Evolutionary conservation across 208 protist species (phyloP).

Genomic region (Trypanosoma scelopori): DNA sequence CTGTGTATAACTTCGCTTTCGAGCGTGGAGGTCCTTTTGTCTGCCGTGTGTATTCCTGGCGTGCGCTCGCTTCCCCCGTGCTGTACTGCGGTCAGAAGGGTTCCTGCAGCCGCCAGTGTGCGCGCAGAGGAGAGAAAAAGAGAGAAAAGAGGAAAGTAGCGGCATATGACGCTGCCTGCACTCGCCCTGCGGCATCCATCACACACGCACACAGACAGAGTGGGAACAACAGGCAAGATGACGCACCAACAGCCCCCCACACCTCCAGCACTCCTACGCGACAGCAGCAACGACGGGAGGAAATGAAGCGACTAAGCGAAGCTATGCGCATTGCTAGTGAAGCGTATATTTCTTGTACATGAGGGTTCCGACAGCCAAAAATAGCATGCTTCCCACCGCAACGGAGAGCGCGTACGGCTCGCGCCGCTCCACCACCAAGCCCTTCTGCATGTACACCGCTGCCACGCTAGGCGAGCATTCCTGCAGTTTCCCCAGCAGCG

Average conservation of each 20-base stretch:
- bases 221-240: not conserved
- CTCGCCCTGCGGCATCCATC: too few relatives aligned
- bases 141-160: too few relatives aligned
- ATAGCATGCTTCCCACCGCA: not conserved
- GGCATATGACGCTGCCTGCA: too few relatives aligned
- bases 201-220: too few relatives aligned
- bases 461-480: constrained; percentile 2
- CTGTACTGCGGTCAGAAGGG: too few relatives aligned
- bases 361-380: constrained; percentile 4
- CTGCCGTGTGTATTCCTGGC: too few relatives aligned
- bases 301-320: constrained; percentile 8
- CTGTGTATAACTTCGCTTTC: too few relatives aligned
- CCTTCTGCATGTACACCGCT: constrained; percentile 1
- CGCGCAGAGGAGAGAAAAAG: too few relatives aligned
- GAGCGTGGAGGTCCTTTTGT: too few relatives aligned
- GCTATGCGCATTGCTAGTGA: not conserved
- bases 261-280: not conserved
- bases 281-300: not conserved
- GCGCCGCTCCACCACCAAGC: not conserved
- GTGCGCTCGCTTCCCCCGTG: too few relatives aligned
- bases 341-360: constrained; percentile 24
- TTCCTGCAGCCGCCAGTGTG: too few relatives aligned
- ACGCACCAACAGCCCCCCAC: not conserved
- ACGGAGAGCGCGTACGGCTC: constrained; percentile 10
- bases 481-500: not conserved